Evolutionary conservation across 129 eudicot species (phyloP), one percentile per base, ranked within the genome.

Genomic region (Scalesia atractyloides): DNA sequence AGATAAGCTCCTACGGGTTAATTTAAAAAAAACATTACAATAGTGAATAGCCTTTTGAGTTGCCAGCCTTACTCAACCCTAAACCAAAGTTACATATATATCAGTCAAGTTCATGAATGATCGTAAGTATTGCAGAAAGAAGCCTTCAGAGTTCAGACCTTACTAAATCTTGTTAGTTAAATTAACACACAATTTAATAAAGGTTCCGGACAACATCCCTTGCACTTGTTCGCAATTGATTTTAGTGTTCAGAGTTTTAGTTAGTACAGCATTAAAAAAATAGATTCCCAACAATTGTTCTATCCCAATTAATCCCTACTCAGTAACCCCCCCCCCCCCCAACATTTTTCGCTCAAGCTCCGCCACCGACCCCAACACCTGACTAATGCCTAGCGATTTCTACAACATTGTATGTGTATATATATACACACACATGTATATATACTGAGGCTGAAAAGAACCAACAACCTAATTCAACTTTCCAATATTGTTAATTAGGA

Each of bases 131-230:
- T 22, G 1, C 4, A 41, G 39, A 39, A 5, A 1, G 58, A 8
- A 3, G 11, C 66, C 33, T 26, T 26, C 33, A 26, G 33, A 26
- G 14, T 43, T 39, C 17, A 8, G 36, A 19, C 53, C 61, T 26
- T 62, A 62, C 78, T 60, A 10, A 33, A 59, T 16, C 52, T 20
- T 73, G 30, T 46, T 16, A 73, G 69, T 73, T 58, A 9, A 73
- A 26, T 24, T 59, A 59, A 11, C 60, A 61, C 26, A 50, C 65
- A 62, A 61, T 33, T 47, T 36, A 72, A 13, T 14, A 47, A 46
- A 73, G 54, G 68, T 60, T 60, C 22, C 47, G 10, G n/a, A 72
- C 15, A 73, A 30, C 50, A 34, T 63, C 57, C 51, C 17, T 64
- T 62, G 66, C 14, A 18, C 62, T 49, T 64, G 22, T 51, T 51